Evolutionary conservation across 257 asterid genomes (phyloP), one percentile per base, ranked within the genome.

Genomic region (Gardenia jasminoides): DNA sequence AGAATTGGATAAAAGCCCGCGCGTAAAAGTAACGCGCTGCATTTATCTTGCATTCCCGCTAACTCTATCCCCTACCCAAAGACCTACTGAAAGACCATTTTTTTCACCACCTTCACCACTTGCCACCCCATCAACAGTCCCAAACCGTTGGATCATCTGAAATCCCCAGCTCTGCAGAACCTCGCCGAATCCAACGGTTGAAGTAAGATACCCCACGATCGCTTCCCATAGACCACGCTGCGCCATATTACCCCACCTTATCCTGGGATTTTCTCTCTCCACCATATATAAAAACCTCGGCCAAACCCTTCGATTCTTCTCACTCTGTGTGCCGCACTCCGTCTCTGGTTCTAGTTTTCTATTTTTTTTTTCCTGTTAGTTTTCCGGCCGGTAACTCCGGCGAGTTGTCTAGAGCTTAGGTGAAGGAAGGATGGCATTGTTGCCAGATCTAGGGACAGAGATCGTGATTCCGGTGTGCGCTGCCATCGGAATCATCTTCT

Each of bases 381-480:
- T 41, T 74, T 54, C 24, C 39, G 50, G 79, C 85, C 83, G 82
- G 89, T 74, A 78, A 74, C 6, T 62, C 54, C 78, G 78, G 74
- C 67, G 46, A 44, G 81, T 52, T 30, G 41, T 75, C 28, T 76
- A 79, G 85, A 80, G 70, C 76, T 81, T 74, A 77, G 83, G 81
- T 43, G 69, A 66, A 71, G 75, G 46, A 89, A 87, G 94, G 89
- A 79, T 80, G 82, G 81, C 84, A n/a, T 58, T 91, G 88, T 79
- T 93, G 31, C 85, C 97, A 81, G 97, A 91, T 87, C 89, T 93
- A 43, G 96, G 86, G 56, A 82, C 97, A 44, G 86, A 93, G 86
- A 85, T 93, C 58, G 88, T 81, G 78, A 91, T 93, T 83, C 98
- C 97, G 79, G 86, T 86, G 31, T 91, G 96, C 70, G 96, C 96